Conservation (phyloP, 2,329 filamentous ascomycete species). For the Fusarium solani-melongenae region DNA sequence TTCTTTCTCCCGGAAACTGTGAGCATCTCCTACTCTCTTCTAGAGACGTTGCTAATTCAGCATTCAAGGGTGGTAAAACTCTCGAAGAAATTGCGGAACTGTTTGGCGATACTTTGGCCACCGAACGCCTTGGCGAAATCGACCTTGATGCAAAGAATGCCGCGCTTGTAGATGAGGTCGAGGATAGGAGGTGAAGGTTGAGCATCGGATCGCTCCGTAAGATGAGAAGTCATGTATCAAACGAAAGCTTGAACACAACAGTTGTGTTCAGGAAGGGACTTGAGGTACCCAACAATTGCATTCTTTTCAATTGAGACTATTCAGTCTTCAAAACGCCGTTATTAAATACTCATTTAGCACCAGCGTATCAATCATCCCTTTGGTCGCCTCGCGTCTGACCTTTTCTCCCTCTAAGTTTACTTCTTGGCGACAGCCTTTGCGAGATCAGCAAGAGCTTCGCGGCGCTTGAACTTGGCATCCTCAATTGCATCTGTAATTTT, state of each 20-base stretch:
- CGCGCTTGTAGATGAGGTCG: background rate
- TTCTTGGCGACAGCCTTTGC: constrained; percentile 59
- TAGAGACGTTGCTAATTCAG: background rate
- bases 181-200: background rate
- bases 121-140: background rate
- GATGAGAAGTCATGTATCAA: background rate
- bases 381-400: background rate
- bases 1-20: background rate
- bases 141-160: background rate
- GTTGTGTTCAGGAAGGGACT: background rate
- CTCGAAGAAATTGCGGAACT: background rate
- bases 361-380: background rate
- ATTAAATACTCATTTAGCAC: background rate
- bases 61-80: background rate
- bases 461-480: constrained; percentile 81
- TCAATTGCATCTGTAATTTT: constrained; percentile 71
- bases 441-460: constrained; percentile 75
- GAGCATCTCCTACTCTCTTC: background rate
- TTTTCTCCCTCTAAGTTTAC: constrained; percentile 14
- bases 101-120: background rate
- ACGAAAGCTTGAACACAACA: background rate
- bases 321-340: background rate
- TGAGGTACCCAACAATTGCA: background rate
- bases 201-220: background rate
- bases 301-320: background rate